These are phyloP conservation scores for Globisporangium solare DNA, from an alignment of 352 stramenopile genomes.

Conservation along the genomic window DNA sequence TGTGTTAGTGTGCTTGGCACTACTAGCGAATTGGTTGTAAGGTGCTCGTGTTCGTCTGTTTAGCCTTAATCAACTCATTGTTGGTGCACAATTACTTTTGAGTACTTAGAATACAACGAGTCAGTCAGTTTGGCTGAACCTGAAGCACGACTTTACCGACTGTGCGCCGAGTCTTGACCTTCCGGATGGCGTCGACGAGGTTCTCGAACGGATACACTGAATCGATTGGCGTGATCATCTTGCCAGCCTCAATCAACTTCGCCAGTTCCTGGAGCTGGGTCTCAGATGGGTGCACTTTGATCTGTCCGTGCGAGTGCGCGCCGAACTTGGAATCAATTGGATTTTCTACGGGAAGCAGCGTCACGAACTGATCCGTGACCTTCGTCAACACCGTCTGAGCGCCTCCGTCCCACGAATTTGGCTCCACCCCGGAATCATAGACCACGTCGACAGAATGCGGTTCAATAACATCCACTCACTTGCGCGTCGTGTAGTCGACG, in stretches of 20 bases:
- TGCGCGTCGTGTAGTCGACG: conserved; percentile 52
- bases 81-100: too few species aligned
- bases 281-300: neutral
- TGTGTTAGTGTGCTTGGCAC: neutral
- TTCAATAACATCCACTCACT: conserved; percentile 13
- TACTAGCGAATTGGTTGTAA: neutral
- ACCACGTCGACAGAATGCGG: conserved; percentile 11
- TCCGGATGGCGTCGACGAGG: conserved; percentile 27
- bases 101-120: too few species aligned
- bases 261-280: neutral
- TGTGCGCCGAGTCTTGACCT: conserved; percentile 32
- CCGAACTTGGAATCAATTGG: neutral
- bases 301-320: neutral
- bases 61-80: neutral
- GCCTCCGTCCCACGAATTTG: conserved; percentile 23
- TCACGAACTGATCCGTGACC: conserved; percentile 24
- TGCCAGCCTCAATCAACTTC: neutral
- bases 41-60: neutral
- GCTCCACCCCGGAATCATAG: conserved; percentile 16
- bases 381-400: conserved; percentile 24
- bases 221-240: conserved; percentile 15
- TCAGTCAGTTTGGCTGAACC: conserved; percentile 6
- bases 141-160: conserved; percentile 49
- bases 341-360: conserved; percentile 13
- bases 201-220: conserved; percentile 34